Evolutionary conservation across 2,329 filamentous ascomycete genomes (phyloP), one percentile per base, ranked within the genome.

Genomic region (Neofusicoccum cordaticola): DNA sequence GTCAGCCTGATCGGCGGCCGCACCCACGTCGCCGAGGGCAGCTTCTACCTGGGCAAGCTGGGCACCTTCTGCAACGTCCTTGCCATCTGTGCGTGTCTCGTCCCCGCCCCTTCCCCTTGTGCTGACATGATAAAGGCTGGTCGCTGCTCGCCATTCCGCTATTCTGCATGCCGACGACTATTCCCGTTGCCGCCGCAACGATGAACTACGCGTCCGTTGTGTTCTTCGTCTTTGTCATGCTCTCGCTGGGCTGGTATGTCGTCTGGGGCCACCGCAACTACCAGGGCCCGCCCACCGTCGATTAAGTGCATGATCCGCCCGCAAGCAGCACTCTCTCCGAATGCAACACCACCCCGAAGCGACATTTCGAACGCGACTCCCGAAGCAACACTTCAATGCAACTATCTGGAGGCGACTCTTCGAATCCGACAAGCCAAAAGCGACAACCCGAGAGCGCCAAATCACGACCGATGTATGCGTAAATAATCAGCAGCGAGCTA

Each of bases 181-280:
- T 90, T n/a, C 86, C 86, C 5, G 86, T 90, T 44, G 83, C 82
- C 0, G 76, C 83, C 5, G 73, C 77, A 17, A 83, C 80, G 44
- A 88, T 91, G 81, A 92, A 92, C 81, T 92, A 91, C 75, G 89
- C 89, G 1, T 87, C 87, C 13, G 89, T 88, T 39, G 89, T 92
- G n/a, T 91, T 92, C 69, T 84, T 89, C 31, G 87, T 82, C 4
- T 88, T 90, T 67, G 83, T 85, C 63, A 56, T 80, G 44, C 82
- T 91, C 65, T 85, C 89, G 1, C 82, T 81, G 9, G 75, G 78
- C 7, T 92, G 89, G 88, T 92, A 92, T 79, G 79, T 86, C 69
- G 81, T 82, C 60, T 90, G 88, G 87, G 89, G 89, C 39, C 84
- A 85, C 77, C 85, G 86, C 77, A 86, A 91, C 77, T 90, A 90